These are phyloP conservation scores for Bathelium albidoporum DNA, from an alignment of 495 filamentous ascomycete genomes.

Conservation along the genomic window DNA sequence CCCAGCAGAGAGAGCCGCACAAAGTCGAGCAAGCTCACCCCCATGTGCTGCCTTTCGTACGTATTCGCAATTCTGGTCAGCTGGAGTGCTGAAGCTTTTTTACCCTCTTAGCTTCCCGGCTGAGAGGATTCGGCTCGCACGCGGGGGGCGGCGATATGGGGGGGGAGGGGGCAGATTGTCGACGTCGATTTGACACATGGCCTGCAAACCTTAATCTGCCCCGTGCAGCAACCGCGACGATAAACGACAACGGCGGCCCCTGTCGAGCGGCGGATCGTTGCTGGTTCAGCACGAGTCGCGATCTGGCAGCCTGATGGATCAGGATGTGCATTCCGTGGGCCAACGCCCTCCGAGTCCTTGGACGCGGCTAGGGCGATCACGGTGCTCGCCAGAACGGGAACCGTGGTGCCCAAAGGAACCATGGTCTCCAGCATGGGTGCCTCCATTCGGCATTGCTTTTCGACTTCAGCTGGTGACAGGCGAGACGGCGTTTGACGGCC, in stretches of 20 bases:
- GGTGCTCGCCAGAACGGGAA: background rate
- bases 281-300: background rate
- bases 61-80: too few species aligned
- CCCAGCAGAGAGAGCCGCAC: background rate
- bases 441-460: background rate
- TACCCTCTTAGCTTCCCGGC: too few species aligned
- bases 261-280: background rate
- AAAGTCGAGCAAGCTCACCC: too few species aligned
- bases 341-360: background rate
- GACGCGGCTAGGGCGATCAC: background rate
- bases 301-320: background rate
- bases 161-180: background rate
- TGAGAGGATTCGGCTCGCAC: slow-evolving; percentile 5
- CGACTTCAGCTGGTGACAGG: background rate
- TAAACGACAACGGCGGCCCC: slow-evolving; percentile 5
- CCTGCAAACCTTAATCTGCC: slow-evolving; percentile 1
- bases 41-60: too few species aligned
- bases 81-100: background rate
- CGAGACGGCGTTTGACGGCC: background rate
- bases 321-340: background rate
- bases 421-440: background rate
- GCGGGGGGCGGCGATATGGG: too few species aligned
- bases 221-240: slow-evolving; percentile 2
- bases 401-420: background rate
- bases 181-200: slow-evolving; percentile 6